phyloP scores from a whole-genome alignment of 2,329 filamentous ascomycete species.

The Trichoderma arundinaceum region DNA sequence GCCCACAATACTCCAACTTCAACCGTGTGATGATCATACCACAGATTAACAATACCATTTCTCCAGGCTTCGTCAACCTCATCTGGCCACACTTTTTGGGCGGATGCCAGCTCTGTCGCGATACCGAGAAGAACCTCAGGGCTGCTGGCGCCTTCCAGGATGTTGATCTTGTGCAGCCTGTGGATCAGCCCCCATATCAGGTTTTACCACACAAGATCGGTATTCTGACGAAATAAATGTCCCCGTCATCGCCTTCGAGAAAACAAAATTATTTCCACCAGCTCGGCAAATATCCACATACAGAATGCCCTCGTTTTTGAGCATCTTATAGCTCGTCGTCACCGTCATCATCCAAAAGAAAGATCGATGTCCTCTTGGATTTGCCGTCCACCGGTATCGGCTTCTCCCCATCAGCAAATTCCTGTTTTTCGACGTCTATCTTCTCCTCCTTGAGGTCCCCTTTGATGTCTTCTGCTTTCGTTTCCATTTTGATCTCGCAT shows the following conservation, averaged over 20 bases:
- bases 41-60: slow-evolving; percentile 13
- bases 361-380: slow-evolving; percentile 44
- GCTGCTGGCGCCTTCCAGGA: slow-evolving; percentile 58
- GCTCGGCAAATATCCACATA: neutral
- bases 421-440: slow-evolving; percentile 30
- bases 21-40: neutral
- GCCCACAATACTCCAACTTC: neutral
- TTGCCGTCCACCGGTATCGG: slow-evolving; percentile 35
- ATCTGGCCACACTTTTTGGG: slow-evolving; percentile 59
- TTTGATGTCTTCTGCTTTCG: slow-evolving; percentile 30
- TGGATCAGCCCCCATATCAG: slow-evolving; percentile 50
- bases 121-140: slow-evolving; percentile 54
- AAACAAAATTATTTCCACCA: neutral
- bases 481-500: slow-evolving; percentile 32
- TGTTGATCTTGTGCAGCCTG: slow-evolving; percentile 53
- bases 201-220: slow-evolving; percentile 58
- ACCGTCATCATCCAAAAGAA: slow-evolving; percentile 48
- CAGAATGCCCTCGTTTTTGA: neutral
- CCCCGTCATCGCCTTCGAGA: neutral
- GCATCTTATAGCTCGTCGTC: slow-evolving; percentile 46
- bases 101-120: slow-evolving; percentile 57
- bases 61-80: slow-evolving; percentile 55
- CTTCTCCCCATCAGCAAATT: slow-evolving; percentile 33
- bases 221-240: slow-evolving; percentile 55
- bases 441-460: slow-evolving; percentile 34